Base-by-base conservation (phyloP, 805 yeast genomes). In the Myxozyma lipomycoides region DNA sequence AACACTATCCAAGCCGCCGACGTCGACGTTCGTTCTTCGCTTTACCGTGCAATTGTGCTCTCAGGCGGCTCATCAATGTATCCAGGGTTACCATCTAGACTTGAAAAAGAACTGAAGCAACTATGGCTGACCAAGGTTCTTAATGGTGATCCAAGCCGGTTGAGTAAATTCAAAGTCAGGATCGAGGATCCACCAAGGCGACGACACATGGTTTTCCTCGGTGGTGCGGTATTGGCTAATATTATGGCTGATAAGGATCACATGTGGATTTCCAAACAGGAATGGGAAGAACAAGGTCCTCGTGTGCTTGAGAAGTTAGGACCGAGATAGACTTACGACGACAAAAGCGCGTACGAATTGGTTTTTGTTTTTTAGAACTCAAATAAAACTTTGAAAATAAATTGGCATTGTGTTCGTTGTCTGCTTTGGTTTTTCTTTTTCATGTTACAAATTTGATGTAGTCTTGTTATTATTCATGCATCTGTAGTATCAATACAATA, bases 21-120 rank as follows among this genome's bases (percentile, higher is more conserved):
- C 65, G 84, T 93, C 44, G 98, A 93, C 67, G 80, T 93, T 46
- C 82, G 97, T 71, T 77, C 95, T 4, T 78, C 96, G 0, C 76
- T 93, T 53, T 93, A 79, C 73, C 86, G 84, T 65, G 95, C 96
- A 1, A 86, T 93, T 67, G 98, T 93, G 25, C 77, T 93, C 40
- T 86, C 96, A 4, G 98, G 98, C 67, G 98, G 98, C 51, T 90
- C 98, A 1, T 85, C 95, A 45, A 93, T 93, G 98, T 93, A 93
- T 67, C 98, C 98, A 1, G 98, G 98, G 26, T 78, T 93, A 61
- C 98, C 98, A 18, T 85, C 96, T 10, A 78, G 98, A 64, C 74
- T 93, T 61, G 98, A 93, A 69, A 91, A 87, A 69, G 98, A 93
- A 69, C 77, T 93, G 70, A 93, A 93, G 72, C 98, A 93, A 70